A percentile compares a stretch with the other conserved stretches of the same genome.
Evolutionary conservation across 2,329 filamentous ascomycete species (phyloP).

Genomic region (Magnaporthiopsis rhizophila): DNA sequence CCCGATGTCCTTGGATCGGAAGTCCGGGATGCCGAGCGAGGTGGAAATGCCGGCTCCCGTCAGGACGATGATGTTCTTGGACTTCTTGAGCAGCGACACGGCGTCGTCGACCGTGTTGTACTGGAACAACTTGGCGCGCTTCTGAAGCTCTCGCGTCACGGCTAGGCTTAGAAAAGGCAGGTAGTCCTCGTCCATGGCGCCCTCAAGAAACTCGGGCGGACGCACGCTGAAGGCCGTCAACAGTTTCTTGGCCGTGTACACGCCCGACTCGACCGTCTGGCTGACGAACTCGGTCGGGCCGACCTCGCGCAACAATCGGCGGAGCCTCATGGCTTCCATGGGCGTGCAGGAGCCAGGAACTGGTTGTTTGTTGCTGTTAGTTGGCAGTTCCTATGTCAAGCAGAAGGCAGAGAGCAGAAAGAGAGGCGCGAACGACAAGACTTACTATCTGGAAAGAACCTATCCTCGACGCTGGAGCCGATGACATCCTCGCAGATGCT

Average conservation of each 20-base stretch:
- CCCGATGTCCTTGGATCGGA: slow-evolving; percentile 85
- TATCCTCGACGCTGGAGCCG: slow-evolving; percentile 47
- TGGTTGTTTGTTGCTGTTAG: slow-evolving; percentile 8
- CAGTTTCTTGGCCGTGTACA: slow-evolving; percentile 71
- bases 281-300: slow-evolving; percentile 73
- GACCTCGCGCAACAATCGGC: slow-evolving; percentile 63
- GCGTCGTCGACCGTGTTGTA: slow-evolving; percentile 89
- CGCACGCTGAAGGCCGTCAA: slow-evolving; percentile 78
- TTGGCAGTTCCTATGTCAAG: neutral
- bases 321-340: slow-evolving; percentile 60
- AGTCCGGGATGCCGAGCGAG: slow-evolving; percentile 92
- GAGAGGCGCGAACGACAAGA: slow-evolving; percentile 10
- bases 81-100: slow-evolving; percentile 63
- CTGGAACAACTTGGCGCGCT: slow-evolving; percentile 67
- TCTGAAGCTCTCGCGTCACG: slow-evolving; percentile 72
- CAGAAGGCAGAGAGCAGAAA: neutral
- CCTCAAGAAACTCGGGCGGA: slow-evolving; percentile 66
- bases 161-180: slow-evolving; percentile 68
- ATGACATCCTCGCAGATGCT: slow-evolving; percentile 57
- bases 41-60: slow-evolving; percentile 96
- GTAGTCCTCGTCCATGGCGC: slow-evolving; percentile 64
- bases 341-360: slow-evolving; percentile 51
- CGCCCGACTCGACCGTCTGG: slow-evolving; percentile 59
- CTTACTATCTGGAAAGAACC: slow-evolving; percentile 36
- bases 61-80: slow-evolving; percentile 82